phyloP scores from a whole-genome alignment of 345 rosid species.

The Ailanthus altissimus region DNA sequence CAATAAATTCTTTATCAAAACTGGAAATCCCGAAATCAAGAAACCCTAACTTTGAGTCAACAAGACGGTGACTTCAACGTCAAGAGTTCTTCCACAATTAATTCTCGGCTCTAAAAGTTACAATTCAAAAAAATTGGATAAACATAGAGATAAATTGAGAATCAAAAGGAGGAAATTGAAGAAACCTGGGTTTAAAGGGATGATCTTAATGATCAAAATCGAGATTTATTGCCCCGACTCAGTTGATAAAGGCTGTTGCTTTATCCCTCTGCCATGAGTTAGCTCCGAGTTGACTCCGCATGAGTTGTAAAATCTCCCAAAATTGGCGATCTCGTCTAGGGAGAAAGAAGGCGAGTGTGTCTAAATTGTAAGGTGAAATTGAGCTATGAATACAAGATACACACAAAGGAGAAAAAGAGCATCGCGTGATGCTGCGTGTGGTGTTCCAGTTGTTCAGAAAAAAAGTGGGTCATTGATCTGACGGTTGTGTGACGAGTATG shows the following conservation, averaged over 20 bases:
- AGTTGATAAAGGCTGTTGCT: not conserved
- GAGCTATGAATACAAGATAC: not conserved
- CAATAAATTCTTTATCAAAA: not conserved
- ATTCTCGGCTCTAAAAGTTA: not conserved
- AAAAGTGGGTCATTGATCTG: not conserved
- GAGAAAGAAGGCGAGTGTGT: slow-evolving; percentile 2
- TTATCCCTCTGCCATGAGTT: slow-evolving; percentile 14
- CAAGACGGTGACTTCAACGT: slow-evolving; percentile 19
- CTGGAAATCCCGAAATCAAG: not conserved
- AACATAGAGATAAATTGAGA: not conserved
- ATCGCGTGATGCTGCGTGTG: not conserved
- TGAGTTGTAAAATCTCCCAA: not conserved
- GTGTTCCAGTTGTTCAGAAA: no score
- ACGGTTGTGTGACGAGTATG: no score
- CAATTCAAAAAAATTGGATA: not conserved
- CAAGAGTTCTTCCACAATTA: not conserved
- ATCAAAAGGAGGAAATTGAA: not conserved
- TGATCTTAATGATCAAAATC: slow-evolving; percentile 16
- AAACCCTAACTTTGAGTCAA: slow-evolving; percentile 28
- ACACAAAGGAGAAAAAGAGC: not conserved
- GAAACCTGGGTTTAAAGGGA: slow-evolving; percentile 4
- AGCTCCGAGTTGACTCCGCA: slow-evolving; percentile 38
- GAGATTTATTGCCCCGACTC: slow-evolving; percentile 14
- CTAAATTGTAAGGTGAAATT: not conserved
- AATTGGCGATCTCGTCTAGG: slow-evolving; percentile 23